Evolutionary conservation across 441 rosid genomes (phyloP), one percentile per base, ranked within the genome.

Genomic region (Adansonia grandidieri): DNA sequence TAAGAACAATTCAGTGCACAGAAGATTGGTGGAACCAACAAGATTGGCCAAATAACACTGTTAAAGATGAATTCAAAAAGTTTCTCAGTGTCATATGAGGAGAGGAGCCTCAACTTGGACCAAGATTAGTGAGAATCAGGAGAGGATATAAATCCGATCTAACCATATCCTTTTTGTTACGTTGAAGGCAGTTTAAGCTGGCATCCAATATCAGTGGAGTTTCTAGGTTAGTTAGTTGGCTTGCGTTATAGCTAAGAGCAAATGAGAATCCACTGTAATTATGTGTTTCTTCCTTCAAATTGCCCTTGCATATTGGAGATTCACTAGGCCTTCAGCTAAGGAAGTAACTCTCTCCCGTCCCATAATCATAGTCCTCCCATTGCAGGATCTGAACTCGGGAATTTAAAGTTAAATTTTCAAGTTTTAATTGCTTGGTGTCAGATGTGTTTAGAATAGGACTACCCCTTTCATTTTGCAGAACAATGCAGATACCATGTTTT

Each of bases 1-100:
- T 73, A 51, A 73, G 17, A 57, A 57, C 48, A 20, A 73, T 73
- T 19, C 53, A 73, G 19, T 57, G 76, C 65, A 17, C 65, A 3
- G 65, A 73, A 73, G 65, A 57, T 19, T 73, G 76, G 76, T 73
- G 76, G 76, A 42, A 73, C 51, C 76, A 73, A 42, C 76, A 73
- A 53, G 76, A 73, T 11, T 73, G 65, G 51, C 37, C 76, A 40
- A 19, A 40, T 73, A 7, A 19, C 65, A 57, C 40, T 19, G 13
- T 1, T 1, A 40, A 40, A 40, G 76, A 73, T 19, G 53, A 11
- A 57, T 73, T 73, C 11, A 40, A 17, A 57, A 57, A 11, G 40
- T 73, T 73, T 20, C 40, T 17, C 14, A 40, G 13, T 73, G 42
- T 56, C 76, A 73, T 73, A 40, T 73, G 76, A 73, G 0, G 10